phyloP scores from a whole-genome alignment of 805 yeast genomes.

The Pichia deserticola region DNA sequence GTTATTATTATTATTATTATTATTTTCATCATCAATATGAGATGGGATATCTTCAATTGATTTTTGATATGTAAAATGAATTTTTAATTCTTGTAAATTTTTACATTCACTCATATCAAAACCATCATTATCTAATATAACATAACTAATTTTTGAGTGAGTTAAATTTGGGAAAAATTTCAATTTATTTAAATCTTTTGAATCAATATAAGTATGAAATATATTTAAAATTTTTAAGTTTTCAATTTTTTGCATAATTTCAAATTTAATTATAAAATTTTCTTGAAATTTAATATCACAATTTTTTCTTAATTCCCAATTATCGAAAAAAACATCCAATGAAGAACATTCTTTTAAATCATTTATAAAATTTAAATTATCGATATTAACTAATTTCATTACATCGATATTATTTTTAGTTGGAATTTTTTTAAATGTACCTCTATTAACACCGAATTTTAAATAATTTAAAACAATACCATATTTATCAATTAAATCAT shows the following conservation, averaged over 20 bases:
- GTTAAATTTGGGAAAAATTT: constrained; percentile 24
- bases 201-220: constrained; percentile 25
- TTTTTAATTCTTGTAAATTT: constrained; percentile 23
- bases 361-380: constrained; percentile 23
- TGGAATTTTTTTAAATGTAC: constrained; percentile 22
- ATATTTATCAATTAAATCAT: constrained; percentile 20
- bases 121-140: constrained; percentile 22
- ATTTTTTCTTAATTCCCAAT: constrained; percentile 26
- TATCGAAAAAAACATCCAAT: constrained; percentile 25
- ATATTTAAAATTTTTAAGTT: constrained; percentile 22
- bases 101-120: constrained; percentile 23
- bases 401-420: constrained; percentile 18
- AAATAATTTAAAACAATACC: constrained; percentile 19
- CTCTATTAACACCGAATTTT: constrained; percentile 27
- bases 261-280: constrained; percentile 18
- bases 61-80: constrained; percentile 24
- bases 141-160: constrained; percentile 25
- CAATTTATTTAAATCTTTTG: constrained; percentile 21
- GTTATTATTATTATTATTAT: constrained; percentile 1
- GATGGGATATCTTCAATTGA: constrained; percentile 8
- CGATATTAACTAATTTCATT: constrained; percentile 25
- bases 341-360: constrained; percentile 18
- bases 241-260: constrained; percentile 12
- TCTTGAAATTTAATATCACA: constrained; percentile 20
- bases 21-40: constrained; percentile 1